Conservation (phyloP, 345 rosid species). For the Pugionium dolabratum region DNA sequence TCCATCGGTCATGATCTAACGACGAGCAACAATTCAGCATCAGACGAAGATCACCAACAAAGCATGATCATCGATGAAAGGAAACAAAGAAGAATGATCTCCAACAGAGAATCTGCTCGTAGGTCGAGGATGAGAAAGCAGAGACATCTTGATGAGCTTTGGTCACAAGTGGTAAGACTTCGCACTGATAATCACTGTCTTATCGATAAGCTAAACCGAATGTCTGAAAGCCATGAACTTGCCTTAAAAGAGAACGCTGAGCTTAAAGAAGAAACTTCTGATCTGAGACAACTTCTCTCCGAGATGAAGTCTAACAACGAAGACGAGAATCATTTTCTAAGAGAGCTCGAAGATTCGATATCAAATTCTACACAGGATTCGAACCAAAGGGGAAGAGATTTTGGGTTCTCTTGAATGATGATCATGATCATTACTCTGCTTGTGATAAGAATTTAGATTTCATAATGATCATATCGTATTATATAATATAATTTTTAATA, state of each 20-base stretch:
- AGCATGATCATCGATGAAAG: conserved; percentile 69
- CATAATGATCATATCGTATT: conserved; percentile 19
- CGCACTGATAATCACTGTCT: conserved; percentile 69
- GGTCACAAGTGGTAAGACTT: conserved; percentile 81
- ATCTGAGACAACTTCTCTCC: conserved; percentile 68
- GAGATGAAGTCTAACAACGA: conserved; percentile 44
- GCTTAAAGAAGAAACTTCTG: conserved; percentile 82
- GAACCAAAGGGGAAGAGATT: conserved; percentile 18
- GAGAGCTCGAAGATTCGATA: conserved; percentile 59
- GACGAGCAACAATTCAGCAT: conserved; percentile 75
- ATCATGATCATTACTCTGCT: conserved; percentile 27
- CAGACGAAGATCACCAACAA: conserved; percentile 72
- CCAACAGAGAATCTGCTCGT: conserved; percentile 94
- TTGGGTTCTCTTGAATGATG: conserved; percentile 25
- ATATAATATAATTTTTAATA: conserved; percentile 27
- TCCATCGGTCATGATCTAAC: conserved; percentile 41
- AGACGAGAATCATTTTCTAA: conserved; percentile 49
- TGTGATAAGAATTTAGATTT: conserved; percentile 29
- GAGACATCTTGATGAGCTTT: conserved; percentile 91
- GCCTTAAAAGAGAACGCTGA: conserved; percentile 69
- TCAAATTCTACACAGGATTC: conserved; percentile 40
- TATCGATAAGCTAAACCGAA: conserved; percentile 64
- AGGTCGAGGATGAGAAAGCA: conserved; percentile 97
- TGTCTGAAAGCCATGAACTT: conserved; percentile 60
- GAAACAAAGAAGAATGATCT: conserved; percentile 91